A percentile compares a stretch with the other conserved stretches of the same genome.
Conservation (phyloP, 1,284 basidiomycete genomes). For the Phylloboletellus chloephorus region DNA sequence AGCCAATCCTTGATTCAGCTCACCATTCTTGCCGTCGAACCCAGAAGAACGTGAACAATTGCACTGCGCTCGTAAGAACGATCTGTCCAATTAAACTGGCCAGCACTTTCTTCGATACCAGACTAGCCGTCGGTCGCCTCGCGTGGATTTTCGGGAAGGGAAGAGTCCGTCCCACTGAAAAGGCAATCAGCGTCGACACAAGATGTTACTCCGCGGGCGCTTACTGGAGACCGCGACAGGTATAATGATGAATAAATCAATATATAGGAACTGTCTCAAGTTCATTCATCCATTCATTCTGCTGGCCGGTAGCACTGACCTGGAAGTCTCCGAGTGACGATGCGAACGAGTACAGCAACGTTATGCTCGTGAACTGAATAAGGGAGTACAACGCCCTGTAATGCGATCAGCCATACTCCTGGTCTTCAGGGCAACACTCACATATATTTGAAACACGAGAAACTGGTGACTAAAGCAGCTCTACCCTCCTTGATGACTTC, state of each 20-base stretch:
- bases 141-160: conserved; percentile 85
- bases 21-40: conserved; percentile 81
- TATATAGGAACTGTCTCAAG: conserved; percentile 80
- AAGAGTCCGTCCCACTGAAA: conserved; percentile 86
- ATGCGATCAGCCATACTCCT: conserved; percentile 8
- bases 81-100: conserved; percentile 94
- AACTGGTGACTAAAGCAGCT: conserved; percentile 93
- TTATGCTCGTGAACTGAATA: conserved; percentile 87
- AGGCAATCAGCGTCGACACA: conserved; percentile 11
- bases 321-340: conserved; percentile 96
- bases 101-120: conserved; percentile 95
- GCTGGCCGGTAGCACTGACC: conserved; percentile 40
- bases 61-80: conserved; percentile 77
- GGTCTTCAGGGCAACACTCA: conserved; percentile 37
- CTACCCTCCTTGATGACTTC: conserved; percentile 96
- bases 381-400: conserved; percentile 84
- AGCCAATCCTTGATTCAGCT: conserved; percentile 3
- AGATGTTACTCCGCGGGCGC: conserved; percentile 27
- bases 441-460: conserved; percentile 99
- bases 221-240: conserved; percentile 92
- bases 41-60: conserved; percentile 89
- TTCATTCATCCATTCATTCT: conserved; percentile 8
- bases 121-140: conserved; percentile 91
- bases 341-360: conserved; percentile 92
- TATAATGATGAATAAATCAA: conserved; percentile 96